These are phyloP conservation scores for Nicotiana sylvestris DNA, from an alignment of 257 asterid species.

Conservation along the genomic window DNA sequence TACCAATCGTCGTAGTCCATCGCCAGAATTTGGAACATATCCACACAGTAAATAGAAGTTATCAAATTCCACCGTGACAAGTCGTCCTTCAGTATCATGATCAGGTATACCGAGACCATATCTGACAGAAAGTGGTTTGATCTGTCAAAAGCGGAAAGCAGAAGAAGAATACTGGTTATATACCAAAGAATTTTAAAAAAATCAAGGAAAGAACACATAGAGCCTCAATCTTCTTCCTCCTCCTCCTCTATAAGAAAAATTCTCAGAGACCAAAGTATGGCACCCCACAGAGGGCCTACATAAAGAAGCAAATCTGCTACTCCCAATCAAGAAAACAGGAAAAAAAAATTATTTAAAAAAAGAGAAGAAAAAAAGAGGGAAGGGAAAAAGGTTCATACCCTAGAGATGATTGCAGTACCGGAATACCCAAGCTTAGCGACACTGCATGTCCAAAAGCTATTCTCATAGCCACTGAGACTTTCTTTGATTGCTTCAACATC, in stretches of 20 bases:
- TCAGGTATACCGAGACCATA: conserved; percentile 89
- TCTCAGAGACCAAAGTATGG: background rate
- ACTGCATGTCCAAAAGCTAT: conserved; percentile 94
- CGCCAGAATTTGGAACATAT: conserved; percentile 96
- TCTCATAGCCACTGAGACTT: conserved; percentile 67
- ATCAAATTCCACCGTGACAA: conserved; percentile 82
- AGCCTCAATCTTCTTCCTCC: background rate
- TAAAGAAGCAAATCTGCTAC: background rate
- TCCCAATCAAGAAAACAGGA: background rate
- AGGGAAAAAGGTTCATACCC: conserved; percentile 40
- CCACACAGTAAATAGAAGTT: conserved; percentile 60
- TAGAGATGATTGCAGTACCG: conserved; percentile 89
- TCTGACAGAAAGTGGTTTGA: conserved; percentile 72
- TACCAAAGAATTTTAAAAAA: background rate
- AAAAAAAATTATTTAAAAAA: background rate
- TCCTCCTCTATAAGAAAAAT: background rate
- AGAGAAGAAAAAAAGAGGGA: background rate
- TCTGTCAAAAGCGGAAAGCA: conserved; percentile 39
- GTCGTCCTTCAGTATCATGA: conserved; percentile 95
- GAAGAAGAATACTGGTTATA: background rate
- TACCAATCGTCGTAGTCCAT: conserved; percentile 91
- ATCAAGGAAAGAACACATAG: background rate
- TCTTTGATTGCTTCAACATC: conserved; percentile 70
- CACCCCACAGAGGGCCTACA: background rate
- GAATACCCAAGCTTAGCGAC: conserved; percentile 88